Percentiles rank a stretch among this genome's conserved stretches.
phyloP scores from a whole-genome alignment of 306 rosid species.

The Begonia fuchsioides region DNA sequence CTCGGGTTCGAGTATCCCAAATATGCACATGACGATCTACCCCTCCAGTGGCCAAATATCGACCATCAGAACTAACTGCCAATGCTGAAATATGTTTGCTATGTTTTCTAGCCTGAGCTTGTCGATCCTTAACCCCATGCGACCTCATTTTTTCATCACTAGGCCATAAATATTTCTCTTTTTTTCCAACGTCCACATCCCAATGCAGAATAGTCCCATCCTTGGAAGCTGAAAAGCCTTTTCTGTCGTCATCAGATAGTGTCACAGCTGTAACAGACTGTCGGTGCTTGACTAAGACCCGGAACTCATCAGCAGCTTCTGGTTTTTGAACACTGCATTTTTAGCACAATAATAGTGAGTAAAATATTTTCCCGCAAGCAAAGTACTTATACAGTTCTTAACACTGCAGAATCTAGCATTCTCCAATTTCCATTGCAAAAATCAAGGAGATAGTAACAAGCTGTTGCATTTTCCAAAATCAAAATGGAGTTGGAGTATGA shows the following conservation, averaged over 20 bases:
- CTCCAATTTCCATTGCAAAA: too few relatives aligned
- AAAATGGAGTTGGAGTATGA: too few relatives aligned
- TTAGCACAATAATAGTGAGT: not conserved
- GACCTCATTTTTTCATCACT: conserved; percentile 40
- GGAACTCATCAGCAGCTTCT: conserved; percentile 40
- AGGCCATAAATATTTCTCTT: conserved; percentile 77
- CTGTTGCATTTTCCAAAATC: too few relatives aligned
- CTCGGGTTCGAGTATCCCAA: conserved; percentile 87
- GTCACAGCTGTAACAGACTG: conserved; percentile 71
- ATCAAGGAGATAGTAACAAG: too few relatives aligned
- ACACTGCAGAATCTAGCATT: too few relatives aligned
- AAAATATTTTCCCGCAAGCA: too few relatives aligned
- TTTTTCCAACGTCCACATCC: conserved; percentile 77
- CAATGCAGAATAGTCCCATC: conserved; percentile 75
- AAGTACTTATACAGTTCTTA: too few relatives aligned
- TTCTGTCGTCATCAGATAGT: conserved; percentile 63
- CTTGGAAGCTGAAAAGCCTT: conserved; percentile 90
- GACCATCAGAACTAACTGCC: conserved; percentile 79
- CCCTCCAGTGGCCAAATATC: conserved; percentile 84
- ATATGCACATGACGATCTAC: conserved; percentile 91
- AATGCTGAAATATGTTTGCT: conserved; percentile 55
- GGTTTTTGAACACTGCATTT: conserved; percentile 48
- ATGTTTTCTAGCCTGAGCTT: conserved; percentile 58
- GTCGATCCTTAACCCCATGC: conserved; percentile 76
- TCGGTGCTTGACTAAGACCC: conserved; percentile 50